Conservation (phyloP, 2,329 filamentous ascomycete genomes). For the Nigrograna mackinnonii region DNA sequence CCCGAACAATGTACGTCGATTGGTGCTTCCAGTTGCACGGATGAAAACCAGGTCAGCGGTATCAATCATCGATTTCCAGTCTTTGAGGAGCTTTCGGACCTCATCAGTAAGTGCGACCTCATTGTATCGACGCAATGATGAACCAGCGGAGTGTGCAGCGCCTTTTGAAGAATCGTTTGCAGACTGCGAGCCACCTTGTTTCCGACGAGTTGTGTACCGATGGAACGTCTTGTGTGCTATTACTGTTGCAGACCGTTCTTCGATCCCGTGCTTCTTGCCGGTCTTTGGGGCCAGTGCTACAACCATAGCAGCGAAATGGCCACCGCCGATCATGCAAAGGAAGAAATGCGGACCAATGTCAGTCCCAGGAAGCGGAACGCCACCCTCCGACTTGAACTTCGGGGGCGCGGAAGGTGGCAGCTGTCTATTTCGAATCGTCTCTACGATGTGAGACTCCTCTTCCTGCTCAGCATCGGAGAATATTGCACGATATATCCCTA, state of each 20-base stretch:
- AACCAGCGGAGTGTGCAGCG: constrained; percentile 89
- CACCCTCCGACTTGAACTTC: constrained; percentile 55
- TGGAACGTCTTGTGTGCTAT: constrained; percentile 98
- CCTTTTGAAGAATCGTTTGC: constrained; percentile 95
- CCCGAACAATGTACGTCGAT: constrained; percentile 84
- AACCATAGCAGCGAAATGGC: constrained; percentile 96
- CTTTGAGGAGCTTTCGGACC: constrained; percentile 75
- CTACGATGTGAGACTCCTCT: constrained; percentile 62
- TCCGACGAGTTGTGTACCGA: constrained; percentile 91
- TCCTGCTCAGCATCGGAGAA: constrained; percentile 75
- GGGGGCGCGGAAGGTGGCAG: constrained; percentile 63
- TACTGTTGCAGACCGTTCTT: constrained; percentile 84
- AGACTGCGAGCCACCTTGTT: constrained; percentile 94
- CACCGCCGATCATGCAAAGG: constrained; percentile 97
- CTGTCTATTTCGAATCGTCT: constrained; percentile 77
- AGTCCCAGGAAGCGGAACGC: constrained; percentile 59
- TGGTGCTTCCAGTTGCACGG: constrained; percentile 84
- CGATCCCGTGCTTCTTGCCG: constrained; percentile 69
- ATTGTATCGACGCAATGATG: constrained; percentile 88
- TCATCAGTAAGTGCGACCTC: constrained; percentile 90
- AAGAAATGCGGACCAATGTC: constrained; percentile 85
- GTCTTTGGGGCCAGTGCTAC: constrained; percentile 83
- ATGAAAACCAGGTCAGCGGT: constrained; percentile 85
- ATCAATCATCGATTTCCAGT: constrained; percentile 87
- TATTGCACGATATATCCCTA: constrained; percentile 84